A percentile compares a stretch with the other conserved stretches of the same genome.
Evolutionary conservation across 495 filamentous ascomycete species (phyloP).

Genomic region (Polyplosphaeria fusca): DNA sequence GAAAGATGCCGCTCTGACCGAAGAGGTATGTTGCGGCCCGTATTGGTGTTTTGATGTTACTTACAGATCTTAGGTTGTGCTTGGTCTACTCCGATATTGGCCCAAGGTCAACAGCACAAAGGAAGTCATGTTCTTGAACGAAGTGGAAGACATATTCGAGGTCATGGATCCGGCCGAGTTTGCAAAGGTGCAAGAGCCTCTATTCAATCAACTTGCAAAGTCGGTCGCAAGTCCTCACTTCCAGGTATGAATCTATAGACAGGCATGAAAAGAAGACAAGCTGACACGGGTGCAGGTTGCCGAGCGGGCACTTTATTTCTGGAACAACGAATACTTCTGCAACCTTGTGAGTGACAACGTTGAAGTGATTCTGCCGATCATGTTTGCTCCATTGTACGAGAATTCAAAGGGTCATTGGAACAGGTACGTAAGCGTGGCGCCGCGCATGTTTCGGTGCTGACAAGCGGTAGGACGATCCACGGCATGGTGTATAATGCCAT

Average conservation of each 20-base stretch:
- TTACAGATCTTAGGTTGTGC: conserved; percentile 65
- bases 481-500: conserved; percentile 99
- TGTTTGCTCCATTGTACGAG: conserved; percentile 98
- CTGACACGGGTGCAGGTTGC: conserved; percentile 62
- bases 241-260: too few species aligned
- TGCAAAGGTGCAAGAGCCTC: conserved; percentile 93
- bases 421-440: too few species aligned
- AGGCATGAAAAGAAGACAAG: too few species aligned
- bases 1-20: conserved; percentile 94
- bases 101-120: conserved; percentile 99
- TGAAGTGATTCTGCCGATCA: conserved; percentile 95
- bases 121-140: conserved; percentile 99
- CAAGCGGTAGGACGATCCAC: conserved; percentile 76
- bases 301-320: conserved; percentile 96
- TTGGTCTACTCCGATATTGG: conserved; percentile 94
- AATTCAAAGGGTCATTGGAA: conserved; percentile 99
- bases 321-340: conserved; percentile 99
- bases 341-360: conserved; percentile 99
- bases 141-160: conserved; percentile 99
- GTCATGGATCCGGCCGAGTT: conserved; percentile 99
- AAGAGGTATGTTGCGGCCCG: conserved; percentile 66
- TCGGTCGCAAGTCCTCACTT: conserved; percentile 98
- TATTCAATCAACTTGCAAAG: conserved; percentile 96
- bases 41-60: background rate
- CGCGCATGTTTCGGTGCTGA: too few species aligned